A percentile compares a stretch with the other conserved stretches of the same genome.
Conservation (phyloP, 129 eudicot species). For the Flaveria linearis region DNA sequence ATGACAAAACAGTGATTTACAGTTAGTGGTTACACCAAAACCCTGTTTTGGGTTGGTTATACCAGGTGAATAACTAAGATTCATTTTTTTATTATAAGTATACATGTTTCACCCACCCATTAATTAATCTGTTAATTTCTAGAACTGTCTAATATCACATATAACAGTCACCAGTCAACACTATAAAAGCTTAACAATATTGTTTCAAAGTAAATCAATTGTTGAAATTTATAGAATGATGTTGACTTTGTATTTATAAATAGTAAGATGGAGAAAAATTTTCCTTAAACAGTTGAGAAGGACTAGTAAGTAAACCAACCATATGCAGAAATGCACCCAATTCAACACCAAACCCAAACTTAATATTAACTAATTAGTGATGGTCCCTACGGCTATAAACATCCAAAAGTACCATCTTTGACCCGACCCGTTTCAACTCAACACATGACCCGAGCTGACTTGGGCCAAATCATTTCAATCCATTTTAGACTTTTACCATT, state of each 20-base stretch:
- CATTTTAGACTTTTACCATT: not conserved
- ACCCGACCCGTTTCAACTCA: not conserved
- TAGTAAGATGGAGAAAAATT: constrained; percentile 21
- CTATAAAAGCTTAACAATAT: not conserved
- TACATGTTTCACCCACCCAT: not conserved
- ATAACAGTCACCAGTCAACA: not conserved
- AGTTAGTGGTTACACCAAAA: constrained; percentile 48
- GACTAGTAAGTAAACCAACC: constrained; percentile 31
- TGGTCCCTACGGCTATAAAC: constrained; percentile 1
- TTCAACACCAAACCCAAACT: constrained; percentile 19
- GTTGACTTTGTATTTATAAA: constrained; percentile 9
- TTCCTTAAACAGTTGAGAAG: constrained; percentile 25
- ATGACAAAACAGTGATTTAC: not conserved
- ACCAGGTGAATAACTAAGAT: constrained; percentile 26
- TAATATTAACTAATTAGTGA: constrained; percentile 11
- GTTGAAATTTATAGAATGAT: constrained; percentile 5
- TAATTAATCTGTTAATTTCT: not conserved
- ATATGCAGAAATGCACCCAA: no score
- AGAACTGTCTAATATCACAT: not conserved
- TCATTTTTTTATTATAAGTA: not conserved
- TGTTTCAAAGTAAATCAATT: not conserved
- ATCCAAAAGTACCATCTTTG: constrained; percentile 8
- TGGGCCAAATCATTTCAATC: not conserved
- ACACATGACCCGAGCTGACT: not conserved
- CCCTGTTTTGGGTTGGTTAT: constrained; percentile 26